These are phyloP conservation scores for Phytophthora europaea DNA, from an alignment of 352 stramenopile species.

Conservation along the genomic window DNA sequence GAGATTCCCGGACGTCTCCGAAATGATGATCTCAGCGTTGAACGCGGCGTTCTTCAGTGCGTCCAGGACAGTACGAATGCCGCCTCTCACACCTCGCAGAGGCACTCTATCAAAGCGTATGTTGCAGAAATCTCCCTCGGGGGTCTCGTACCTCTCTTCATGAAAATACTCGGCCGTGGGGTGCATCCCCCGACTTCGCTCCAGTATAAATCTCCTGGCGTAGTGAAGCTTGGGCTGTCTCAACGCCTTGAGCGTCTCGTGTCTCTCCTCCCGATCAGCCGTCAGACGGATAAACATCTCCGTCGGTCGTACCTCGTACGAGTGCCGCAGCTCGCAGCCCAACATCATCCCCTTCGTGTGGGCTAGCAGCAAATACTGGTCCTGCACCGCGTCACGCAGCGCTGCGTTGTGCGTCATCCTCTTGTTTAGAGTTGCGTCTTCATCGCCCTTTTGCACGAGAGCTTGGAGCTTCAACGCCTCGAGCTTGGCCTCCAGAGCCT, in stretches of 20 bases:
- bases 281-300: conserved; percentile 40
- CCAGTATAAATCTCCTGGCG: conserved; percentile 38
- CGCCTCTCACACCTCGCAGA: conserved; percentile 36
- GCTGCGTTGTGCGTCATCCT: conserved; percentile 19
- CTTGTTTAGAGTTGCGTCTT: conserved; percentile 10
- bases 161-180: conserved; percentile 41
- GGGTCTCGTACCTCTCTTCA: conserved; percentile 51
- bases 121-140: conserved; percentile 51
- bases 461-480: conserved; percentile 33
- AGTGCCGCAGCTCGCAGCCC: conserved; percentile 29
- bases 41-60: conserved; percentile 51
- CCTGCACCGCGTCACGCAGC: conserved; percentile 33
- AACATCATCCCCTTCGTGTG: conserved; percentile 29
- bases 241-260: conserved; percentile 34
- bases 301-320: conserved; percentile 34
- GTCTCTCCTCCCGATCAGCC: conserved; percentile 36
- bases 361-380: conserved; percentile 37
- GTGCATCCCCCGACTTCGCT: conserved; percentile 42
- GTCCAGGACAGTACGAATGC: conserved; percentile 45
- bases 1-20: conserved; percentile 55
- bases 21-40: conserved; percentile 73
- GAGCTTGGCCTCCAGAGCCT: conserved; percentile 26
- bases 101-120: conserved; percentile 55
- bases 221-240: conserved; percentile 39
- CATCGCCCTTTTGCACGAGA: conserved; percentile 20